Conservation (phyloP, 1,284 basidiomycete genomes). For the Athelia psychrophila region DNA sequence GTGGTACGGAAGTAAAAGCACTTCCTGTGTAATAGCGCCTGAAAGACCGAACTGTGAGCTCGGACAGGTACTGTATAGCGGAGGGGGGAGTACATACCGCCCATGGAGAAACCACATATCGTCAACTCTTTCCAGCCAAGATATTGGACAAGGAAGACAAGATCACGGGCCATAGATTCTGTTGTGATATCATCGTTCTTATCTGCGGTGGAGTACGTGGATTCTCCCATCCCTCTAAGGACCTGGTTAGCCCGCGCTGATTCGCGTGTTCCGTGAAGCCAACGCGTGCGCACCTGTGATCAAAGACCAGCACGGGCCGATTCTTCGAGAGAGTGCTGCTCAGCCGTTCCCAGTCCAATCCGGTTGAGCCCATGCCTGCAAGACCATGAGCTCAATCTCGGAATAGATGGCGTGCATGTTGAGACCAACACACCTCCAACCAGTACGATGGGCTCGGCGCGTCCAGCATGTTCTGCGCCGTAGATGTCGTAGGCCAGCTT, state of each 20-base stretch:
- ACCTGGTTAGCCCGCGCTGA: too few relatives aligned
- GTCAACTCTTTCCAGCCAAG: slow-evolving; percentile 38
- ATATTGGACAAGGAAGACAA: slow-evolving; percentile 31
- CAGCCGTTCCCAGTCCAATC: slow-evolving; percentile 29
- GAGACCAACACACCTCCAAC: slow-evolving; percentile 16
- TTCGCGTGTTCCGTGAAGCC: too few relatives aligned
- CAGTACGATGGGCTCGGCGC: slow-evolving; percentile 22
- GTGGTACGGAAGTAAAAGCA: slow-evolving; percentile 40
- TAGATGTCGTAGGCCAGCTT: slow-evolving; percentile 27
- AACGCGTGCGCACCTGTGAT: slow-evolving; percentile 23
- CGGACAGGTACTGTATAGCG: background rate
- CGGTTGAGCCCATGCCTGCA: slow-evolving; percentile 17
- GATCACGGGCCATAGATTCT: slow-evolving; percentile 39
- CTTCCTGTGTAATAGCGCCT: slow-evolving; percentile 40
- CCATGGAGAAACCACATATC: slow-evolving; percentile 44
- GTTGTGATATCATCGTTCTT: slow-evolving; percentile 35
- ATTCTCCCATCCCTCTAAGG: slow-evolving; percentile 36
- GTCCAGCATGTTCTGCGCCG: slow-evolving; percentile 19
- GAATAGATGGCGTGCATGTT: too few relatives aligned
- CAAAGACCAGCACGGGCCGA: slow-evolving; percentile 31
- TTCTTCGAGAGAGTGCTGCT: slow-evolving; percentile 16
- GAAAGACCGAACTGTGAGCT: background rate
- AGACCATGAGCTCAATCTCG: too few relatives aligned
- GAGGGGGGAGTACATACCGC: slow-evolving; percentile 23
- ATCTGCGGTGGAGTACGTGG: slow-evolving; percentile 23